Conservation (phyloP, 345 rosid species). For the Dimocarpus longan region DNA sequence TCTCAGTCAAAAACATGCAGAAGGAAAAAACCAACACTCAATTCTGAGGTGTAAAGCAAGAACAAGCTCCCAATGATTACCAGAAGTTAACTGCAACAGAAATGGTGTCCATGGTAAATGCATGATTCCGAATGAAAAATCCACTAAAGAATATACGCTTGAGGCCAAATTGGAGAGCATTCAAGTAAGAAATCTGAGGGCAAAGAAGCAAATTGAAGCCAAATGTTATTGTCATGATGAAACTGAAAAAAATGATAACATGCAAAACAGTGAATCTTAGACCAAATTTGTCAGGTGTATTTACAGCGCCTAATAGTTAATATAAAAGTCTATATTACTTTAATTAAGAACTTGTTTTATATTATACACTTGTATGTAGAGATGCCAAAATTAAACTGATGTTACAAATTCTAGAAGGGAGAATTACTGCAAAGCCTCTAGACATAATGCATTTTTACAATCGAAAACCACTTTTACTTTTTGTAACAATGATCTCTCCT, state of each 20-base stretch:
- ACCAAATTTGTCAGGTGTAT: background rate
- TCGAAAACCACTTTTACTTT: too few relatives aligned
- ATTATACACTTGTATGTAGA: background rate
- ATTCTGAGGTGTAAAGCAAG: background rate
- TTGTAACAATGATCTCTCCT: too few relatives aligned
- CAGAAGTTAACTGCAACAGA: constrained; percentile 80
- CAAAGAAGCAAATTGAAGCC: constrained; percentile 7
- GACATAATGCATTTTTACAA: too few relatives aligned
- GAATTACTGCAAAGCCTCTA: too few relatives aligned
- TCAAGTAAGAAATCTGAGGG: constrained; percentile 72
- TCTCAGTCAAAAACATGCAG: background rate
- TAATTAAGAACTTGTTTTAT: background rate
- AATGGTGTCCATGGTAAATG: constrained; percentile 81
- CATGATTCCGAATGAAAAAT: constrained; percentile 72
- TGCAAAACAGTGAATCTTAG: background rate
- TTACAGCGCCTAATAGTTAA: background rate
- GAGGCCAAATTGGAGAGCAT: constrained; percentile 83
- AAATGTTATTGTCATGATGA: background rate
- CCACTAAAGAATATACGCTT: constrained; percentile 82
- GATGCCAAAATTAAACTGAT: background rate
- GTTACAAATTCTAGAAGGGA: background rate
- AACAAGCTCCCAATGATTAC: constrained; percentile 33
- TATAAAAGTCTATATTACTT: background rate
- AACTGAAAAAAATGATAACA: constrained; percentile 10
- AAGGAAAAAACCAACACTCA: background rate